phyloP scores from a whole-genome alignment of 2,329 filamentous ascomycete genomes.

The Trichoderma sp. region DNA sequence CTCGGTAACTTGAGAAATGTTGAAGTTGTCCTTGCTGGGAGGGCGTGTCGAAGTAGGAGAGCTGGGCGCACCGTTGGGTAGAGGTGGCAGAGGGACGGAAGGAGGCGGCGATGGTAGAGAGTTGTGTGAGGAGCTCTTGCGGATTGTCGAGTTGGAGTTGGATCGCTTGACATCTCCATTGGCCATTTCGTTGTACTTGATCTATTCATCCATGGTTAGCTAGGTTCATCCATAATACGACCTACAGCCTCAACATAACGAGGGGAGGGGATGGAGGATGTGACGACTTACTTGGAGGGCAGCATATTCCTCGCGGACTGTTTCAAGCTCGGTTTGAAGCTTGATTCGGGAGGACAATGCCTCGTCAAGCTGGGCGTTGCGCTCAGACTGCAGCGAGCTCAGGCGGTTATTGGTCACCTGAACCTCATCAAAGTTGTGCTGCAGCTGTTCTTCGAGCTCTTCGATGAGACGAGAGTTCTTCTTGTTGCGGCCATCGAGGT shows the following conservation, averaged over 20 bases:
- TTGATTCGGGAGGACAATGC: conserved; percentile 62
- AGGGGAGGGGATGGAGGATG: background rate
- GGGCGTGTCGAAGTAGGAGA: conserved; percentile 63
- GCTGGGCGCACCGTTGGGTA: conserved; percentile 61
- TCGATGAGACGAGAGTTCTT: conserved; percentile 91
- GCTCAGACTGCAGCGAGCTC: conserved; percentile 75
- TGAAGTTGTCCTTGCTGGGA: conserved; percentile 70
- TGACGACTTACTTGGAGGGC: conserved; percentile 66
- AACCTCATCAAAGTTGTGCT: conserved; percentile 91
- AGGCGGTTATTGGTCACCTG: conserved; percentile 81
- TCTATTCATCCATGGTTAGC: conserved; percentile 40
- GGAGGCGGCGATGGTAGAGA: conserved; percentile 92
- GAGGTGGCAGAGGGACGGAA: conserved; percentile 89
- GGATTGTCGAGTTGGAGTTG: conserved; percentile 67
- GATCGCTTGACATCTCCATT: conserved; percentile 53
- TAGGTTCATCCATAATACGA: background rate
- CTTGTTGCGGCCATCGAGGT: conserved; percentile 68
- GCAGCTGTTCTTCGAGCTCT: conserved; percentile 94
- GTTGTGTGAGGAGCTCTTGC: conserved; percentile 78
- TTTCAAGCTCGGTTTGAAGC: conserved; percentile 67
- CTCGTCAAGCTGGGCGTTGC: conserved; percentile 73
- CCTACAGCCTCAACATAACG: background rate
- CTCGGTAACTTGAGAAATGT: conserved; percentile 76
- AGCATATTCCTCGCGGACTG: conserved; percentile 65
- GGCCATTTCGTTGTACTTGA: conserved; percentile 56